phyloP scores from a whole-genome alignment of 331 rosid species.

The Rhamnella rubrinervis region DNA sequence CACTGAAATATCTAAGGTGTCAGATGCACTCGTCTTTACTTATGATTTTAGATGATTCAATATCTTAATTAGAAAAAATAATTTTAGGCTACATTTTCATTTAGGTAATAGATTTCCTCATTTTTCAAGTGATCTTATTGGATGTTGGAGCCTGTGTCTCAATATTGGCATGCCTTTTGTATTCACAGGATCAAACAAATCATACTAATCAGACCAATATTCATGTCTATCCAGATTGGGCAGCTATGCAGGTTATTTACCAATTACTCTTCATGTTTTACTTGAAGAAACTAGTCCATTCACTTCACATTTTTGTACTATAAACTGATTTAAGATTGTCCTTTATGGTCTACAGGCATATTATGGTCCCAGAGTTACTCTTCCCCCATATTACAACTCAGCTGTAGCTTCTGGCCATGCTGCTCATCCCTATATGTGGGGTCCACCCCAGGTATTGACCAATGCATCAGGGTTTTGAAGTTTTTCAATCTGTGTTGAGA shows the following conservation, averaged over 20 bases:
- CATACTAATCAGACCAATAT: conserved; percentile 49
- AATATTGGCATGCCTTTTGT: conserved; percentile 13
- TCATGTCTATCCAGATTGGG: conserved; percentile 93
- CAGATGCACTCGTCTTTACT: neutral
- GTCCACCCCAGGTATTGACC: conserved; percentile 80
- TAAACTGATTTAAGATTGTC: conserved; percentile 16
- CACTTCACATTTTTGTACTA: neutral
- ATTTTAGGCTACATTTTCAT: neutral
- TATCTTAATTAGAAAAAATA: neutral
- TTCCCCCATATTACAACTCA: conserved; percentile 81
- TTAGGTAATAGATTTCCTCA: neutral
- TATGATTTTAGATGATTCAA: neutral
- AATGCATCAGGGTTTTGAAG: conserved; percentile 1
- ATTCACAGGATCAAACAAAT: conserved; percentile 58
- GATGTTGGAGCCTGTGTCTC: conserved; percentile 6
- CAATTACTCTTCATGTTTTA: conserved; percentile 6
- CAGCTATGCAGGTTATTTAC: conserved; percentile 84
- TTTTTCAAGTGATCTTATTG: neutral
- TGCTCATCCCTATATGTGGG: conserved; percentile 97
- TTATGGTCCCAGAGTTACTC: conserved; percentile 83
- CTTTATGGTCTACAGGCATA: conserved; percentile 57
- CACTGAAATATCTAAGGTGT: neutral
- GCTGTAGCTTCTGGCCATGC: conserved; percentile 76
- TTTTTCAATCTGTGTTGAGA: conserved; percentile 13
- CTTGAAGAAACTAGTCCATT: neutral